A percentile compares a stretch with the other conserved stretches of the same genome.
phyloP scores from a whole-genome alignment of 257 asterid species.

The Scutellaria galericulata region DNA sequence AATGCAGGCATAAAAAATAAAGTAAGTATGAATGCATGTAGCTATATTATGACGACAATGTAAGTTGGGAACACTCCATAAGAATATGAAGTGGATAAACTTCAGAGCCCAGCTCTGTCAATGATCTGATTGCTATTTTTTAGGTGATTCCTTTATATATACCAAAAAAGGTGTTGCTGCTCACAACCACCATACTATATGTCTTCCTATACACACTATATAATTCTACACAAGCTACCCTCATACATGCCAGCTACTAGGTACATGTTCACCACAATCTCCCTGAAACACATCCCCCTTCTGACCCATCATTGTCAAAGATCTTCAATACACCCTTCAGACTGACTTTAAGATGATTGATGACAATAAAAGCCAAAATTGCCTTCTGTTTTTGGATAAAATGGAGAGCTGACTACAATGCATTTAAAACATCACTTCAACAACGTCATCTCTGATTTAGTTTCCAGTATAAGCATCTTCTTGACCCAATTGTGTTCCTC shows the following conservation, averaged over 20 bases:
- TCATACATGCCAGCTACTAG: neutral
- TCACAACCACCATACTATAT: neutral
- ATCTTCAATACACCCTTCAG: neutral
- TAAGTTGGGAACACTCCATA: neutral
- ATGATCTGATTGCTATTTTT: neutral
- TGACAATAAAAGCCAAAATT: neutral
- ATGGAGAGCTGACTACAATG: neutral
- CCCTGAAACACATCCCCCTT: constrained; percentile 1
- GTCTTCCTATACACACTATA: neutral
- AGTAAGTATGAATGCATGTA: too few species aligned
- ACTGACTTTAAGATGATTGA: neutral
- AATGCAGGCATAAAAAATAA: neutral
- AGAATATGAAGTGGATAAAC: neutral
- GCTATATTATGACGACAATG: neutral
- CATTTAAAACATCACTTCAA: neutral
- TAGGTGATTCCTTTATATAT: neutral
- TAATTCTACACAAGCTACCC: neutral
- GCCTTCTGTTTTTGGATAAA: neutral
- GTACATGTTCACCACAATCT: neutral
- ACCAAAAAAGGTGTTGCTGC: neutral
- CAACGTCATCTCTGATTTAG: neutral
- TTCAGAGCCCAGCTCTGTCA: neutral
- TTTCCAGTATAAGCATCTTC: neutral
- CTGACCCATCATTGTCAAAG: neutral
- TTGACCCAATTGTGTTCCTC: neutral